Evolutionary conservation across 78 protist species (phyloP).

Genomic region (Tieghemostelium lacteum): DNA sequence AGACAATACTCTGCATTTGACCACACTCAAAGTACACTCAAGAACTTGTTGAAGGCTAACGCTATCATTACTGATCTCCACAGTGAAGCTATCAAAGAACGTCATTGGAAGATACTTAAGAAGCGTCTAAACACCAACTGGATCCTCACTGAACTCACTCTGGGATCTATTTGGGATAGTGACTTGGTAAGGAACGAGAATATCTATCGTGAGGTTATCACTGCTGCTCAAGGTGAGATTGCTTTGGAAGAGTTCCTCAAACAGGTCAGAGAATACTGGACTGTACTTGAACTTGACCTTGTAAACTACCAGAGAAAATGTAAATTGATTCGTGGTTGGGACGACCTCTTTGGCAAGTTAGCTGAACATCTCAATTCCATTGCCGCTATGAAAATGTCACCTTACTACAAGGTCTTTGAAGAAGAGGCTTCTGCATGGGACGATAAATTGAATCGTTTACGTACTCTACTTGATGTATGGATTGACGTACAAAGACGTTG

Average conservation of each 20-base stretch:
- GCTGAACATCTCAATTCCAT: slow-evolving; percentile 83
- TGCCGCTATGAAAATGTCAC: slow-evolving; percentile 94
- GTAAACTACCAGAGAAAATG: slow-evolving; percentile 89
- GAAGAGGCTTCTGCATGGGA: slow-evolving; percentile 94
- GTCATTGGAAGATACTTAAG: slow-evolving; percentile 93
- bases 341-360: slow-evolving; percentile 91
- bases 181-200: slow-evolving; percentile 85
- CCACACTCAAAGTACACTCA: slow-evolving; percentile 51
- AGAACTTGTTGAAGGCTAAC: slow-evolving; percentile 81
- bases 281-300: slow-evolving; percentile 85
- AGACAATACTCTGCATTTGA: slow-evolving; percentile 91
- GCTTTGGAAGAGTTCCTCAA: slow-evolving; percentile 95
- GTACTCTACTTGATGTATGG: slow-evolving; percentile 91
- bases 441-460: slow-evolving; percentile 87
- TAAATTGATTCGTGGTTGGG: slow-evolving; percentile 95
- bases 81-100: slow-evolving; percentile 89
- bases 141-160: slow-evolving; percentile 85
- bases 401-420: slow-evolving; percentile 94
- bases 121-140: slow-evolving; percentile 75
- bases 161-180: slow-evolving; percentile 91
- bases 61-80: slow-evolving; percentile 85
- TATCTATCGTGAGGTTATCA: slow-evolving; percentile 88
- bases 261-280: slow-evolving; percentile 93
- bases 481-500: slow-evolving; percentile 97
- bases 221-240: slow-evolving; percentile 97